These are phyloP conservation scores for Ustilago crameri DNA, from an alignment of 1,284 basidiomycete genomes.

Conservation along the genomic window DNA sequence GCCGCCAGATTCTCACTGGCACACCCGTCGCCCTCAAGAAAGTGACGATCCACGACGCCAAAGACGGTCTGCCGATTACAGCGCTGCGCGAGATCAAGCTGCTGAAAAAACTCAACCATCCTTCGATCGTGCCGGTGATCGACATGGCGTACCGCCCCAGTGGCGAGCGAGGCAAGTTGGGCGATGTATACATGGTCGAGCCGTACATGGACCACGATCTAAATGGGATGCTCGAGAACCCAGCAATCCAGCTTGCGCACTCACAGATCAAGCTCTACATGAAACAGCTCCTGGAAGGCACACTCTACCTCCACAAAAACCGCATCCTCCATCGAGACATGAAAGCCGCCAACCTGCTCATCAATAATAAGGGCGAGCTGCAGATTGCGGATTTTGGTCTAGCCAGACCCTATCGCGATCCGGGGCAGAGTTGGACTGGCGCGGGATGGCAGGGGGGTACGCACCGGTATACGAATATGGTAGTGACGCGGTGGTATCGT, in stretches of 20 bases:
- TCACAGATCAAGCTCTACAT: constrained; percentile 90
- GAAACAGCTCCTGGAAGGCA: constrained; percentile 92
- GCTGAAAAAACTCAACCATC: constrained; percentile 86
- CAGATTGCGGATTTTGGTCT: constrained; percentile 93
- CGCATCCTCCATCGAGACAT: constrained; percentile 96
- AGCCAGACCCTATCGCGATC: constrained; percentile 74
- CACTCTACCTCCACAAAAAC: constrained; percentile 96
- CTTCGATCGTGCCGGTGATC: constrained; percentile 84
- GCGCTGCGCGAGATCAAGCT: constrained; percentile 98
- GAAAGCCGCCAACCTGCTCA: constrained; percentile 97
- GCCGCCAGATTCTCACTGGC: constrained; percentile 70
- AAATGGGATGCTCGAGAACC: constrained; percentile 80
- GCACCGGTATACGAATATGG: constrained; percentile 88
- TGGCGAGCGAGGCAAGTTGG: constrained; percentile 69
- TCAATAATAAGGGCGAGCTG: constrained; percentile 75
- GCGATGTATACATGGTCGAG: constrained; percentile 92
- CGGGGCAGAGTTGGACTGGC: constrained; percentile 53
- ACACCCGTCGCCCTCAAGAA: constrained; percentile 87
- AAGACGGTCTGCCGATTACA: constrained; percentile 94
- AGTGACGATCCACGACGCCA: constrained; percentile 94
- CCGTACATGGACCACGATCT: constrained; percentile 99
- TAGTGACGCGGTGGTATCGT: constrained; percentile 98
- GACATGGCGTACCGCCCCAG: constrained; percentile 80
- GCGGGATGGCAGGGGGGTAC: constrained; percentile 58
- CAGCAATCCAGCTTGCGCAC: constrained; percentile 68